Evolutionary conservation across 306 rosid genomes (phyloP).

Genomic region (Cyamopsis tetragonoloba): DNA sequence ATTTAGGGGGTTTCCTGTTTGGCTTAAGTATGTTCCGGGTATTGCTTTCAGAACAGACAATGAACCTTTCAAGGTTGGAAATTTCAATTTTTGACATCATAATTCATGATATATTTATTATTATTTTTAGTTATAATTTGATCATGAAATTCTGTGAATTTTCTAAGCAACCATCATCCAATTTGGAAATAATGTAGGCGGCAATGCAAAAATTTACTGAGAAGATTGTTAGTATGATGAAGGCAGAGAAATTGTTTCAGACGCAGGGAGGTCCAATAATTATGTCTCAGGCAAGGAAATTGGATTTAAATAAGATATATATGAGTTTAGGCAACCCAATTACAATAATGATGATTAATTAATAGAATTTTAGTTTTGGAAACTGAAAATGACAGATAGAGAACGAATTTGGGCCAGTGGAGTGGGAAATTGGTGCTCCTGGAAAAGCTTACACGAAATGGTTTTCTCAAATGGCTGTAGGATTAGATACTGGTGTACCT

Average conservation of each 20-base stretch:
- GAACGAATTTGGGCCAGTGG: slow-evolving; percentile 90
- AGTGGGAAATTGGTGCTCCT: slow-evolving; percentile 82
- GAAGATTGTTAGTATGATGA: slow-evolving; percentile 82
- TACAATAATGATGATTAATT: neutral
- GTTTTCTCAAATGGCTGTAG: slow-evolving; percentile 94
- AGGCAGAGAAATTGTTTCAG: slow-evolving; percentile 76
- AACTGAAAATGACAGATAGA: slow-evolving; percentile 62
- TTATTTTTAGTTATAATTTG: neutral
- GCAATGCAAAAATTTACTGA: slow-evolving; percentile 83
- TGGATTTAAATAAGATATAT: neutral
- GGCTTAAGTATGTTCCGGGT: slow-evolving; percentile 90
- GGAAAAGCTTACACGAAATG: slow-evolving; percentile 87
- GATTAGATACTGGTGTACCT: slow-evolving; percentile 81
- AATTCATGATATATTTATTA: neutral
- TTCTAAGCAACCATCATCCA: neutral
- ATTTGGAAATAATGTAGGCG: slow-evolving; percentile 42
- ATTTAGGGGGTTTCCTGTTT: slow-evolving; percentile 92
- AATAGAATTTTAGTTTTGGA: neutral
- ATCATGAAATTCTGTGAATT: neutral
- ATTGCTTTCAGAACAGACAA: slow-evolving; percentile 89
- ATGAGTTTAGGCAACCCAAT: neutral
- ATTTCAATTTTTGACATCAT: neutral
- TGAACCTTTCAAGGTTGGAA: slow-evolving; percentile 76
- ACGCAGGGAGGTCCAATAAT: slow-evolving; percentile 95
- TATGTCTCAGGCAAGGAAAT: slow-evolving; percentile 63